Percentiles rank a stretch among this genome's conserved stretches.
phyloP scores from a whole-genome alignment of 306 rosid species.

The Trifolium dubium region DNA sequence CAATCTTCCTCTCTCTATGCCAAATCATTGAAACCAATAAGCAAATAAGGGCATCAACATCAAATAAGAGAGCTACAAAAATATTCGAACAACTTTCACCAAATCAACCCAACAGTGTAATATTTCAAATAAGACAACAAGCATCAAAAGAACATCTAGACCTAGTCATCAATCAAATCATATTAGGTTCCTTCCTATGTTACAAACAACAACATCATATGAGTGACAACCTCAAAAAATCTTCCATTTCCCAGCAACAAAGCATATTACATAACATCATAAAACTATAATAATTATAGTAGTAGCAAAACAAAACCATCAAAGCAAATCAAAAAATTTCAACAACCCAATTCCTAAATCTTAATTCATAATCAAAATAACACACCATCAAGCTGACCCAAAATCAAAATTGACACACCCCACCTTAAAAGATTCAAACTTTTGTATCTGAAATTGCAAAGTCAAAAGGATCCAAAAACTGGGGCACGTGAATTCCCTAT shows the following conservation, averaged over 20 bases:
- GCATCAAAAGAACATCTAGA: slow-evolving; percentile 8
- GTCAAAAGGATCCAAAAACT: slow-evolving; percentile 36
- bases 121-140: not conserved
- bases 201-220: slow-evolving; percentile 15
- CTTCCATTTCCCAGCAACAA: slow-evolving; percentile 36
- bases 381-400: slow-evolving; percentile 17
- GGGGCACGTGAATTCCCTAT: slow-evolving; percentile 40
- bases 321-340: slow-evolving; percentile 42
- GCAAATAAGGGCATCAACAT: slow-evolving; percentile 34
- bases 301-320: slow-evolving; percentile 9
- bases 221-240: slow-evolving; percentile 22
- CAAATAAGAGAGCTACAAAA: not conserved
- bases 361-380: slow-evolving; percentile 32
- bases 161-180: slow-evolving; percentile 20
- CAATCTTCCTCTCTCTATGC: slow-evolving; percentile 1
- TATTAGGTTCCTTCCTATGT: not conserved
- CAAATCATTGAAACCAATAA: slow-evolving; percentile 28
- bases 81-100: slow-evolving; percentile 22
- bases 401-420: slow-evolving; percentile 37
- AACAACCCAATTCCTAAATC: slow-evolving; percentile 19
- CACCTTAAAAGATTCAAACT: slow-evolving; percentile 40
- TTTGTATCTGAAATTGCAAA: slow-evolving; percentile 40
- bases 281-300: not conserved
- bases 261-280: slow-evolving; percentile 22
- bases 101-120: not conserved